phyloP scores from a whole-genome alignment of 2,329 filamentous ascomycete genomes.

The Teratosphaeria viscida region DNA sequence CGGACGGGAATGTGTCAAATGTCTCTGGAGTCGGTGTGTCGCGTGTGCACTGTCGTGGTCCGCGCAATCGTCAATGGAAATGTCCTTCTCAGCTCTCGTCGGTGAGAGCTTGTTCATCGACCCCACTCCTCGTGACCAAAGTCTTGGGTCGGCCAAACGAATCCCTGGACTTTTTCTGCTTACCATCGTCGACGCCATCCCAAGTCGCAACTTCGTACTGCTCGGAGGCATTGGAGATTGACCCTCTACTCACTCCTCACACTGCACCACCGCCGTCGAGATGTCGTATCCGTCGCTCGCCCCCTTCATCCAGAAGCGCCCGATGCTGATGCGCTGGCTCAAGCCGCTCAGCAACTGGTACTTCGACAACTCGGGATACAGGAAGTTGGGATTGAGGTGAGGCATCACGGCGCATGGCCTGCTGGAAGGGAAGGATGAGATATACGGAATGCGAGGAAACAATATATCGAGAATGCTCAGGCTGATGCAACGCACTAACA shows the following conservation, averaged over 20 bases:
- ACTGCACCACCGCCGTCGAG: constrained; percentile 22
- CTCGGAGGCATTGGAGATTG: background rate
- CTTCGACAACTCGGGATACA: constrained; percentile 78
- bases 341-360: constrained; percentile 84
- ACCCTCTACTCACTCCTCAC: constrained; percentile 9
- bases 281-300: constrained; percentile 66
- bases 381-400: constrained; percentile 84
- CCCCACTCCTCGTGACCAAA: background rate
- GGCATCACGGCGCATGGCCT: constrained; percentile 8
- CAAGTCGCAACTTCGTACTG: background rate
- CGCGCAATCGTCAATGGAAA: background rate
- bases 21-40: background rate
- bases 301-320: constrained; percentile 69
- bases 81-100: background rate
- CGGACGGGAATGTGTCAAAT: background rate
- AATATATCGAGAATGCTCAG: background rate
- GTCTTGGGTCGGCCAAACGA: background rate
- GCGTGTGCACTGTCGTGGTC: background rate
- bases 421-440: background rate
- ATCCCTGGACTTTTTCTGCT: background rate
- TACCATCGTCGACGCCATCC: background rate
- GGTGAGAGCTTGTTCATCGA: background rate
- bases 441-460: background rate
- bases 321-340: constrained; percentile 72
- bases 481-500: constrained; percentile 30